Evolutionary conservation across 2,329 filamentous ascomycete species (phyloP).

Genomic region (Fusarium verrucosum): DNA sequence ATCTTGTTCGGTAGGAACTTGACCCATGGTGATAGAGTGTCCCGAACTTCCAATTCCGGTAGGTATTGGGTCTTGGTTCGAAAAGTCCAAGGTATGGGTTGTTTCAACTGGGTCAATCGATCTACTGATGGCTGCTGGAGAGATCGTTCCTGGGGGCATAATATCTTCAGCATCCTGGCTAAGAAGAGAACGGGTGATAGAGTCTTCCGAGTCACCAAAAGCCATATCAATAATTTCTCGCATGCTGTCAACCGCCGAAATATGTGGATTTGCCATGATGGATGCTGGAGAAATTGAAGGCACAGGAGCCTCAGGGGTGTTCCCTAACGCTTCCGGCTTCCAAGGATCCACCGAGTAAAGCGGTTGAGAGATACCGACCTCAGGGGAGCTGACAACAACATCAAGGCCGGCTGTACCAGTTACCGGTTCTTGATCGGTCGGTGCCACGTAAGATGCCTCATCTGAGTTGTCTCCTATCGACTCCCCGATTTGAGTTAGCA

Average conservation of each 20-base stretch:
- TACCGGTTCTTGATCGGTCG: neutral
- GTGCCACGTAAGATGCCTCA: slow-evolving; percentile 1
- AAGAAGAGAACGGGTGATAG: slow-evolving; percentile 35
- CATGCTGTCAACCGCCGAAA: slow-evolving; percentile 36
- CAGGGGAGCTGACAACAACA: slow-evolving; percentile 28
- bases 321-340: slow-evolving; percentile 40
- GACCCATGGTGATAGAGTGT: slow-evolving; percentile 42
- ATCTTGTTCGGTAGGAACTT: slow-evolving; percentile 36
- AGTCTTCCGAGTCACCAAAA: slow-evolving; percentile 29
- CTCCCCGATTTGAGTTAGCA: slow-evolving; percentile 25
- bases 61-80: slow-evolving; percentile 28
- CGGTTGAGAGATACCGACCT: slow-evolving; percentile 30
- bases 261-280: slow-evolving; percentile 38
- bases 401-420: slow-evolving; percentile 2
- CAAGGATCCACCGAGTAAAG: slow-evolving; percentile 37
- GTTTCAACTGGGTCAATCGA: slow-evolving; percentile 39
- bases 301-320: slow-evolving; percentile 29
- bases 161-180: slow-evolving; percentile 27
- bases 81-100: slow-evolving; percentile 34
- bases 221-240: slow-evolving; percentile 32
- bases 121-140: slow-evolving; percentile 52
- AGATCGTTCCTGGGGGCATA: slow-evolving; percentile 48
- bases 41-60: slow-evolving; percentile 38
- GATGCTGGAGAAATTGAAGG: slow-evolving; percentile 44
- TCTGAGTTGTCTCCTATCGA: slow-evolving; percentile 7